A percentile compares a stretch with the other conserved stretches of the same genome.
These are phyloP conservation scores for Exophiala phaeomuriformis DNA, from an alignment of 2,329 filamentous ascomycete species.

Conservation along the genomic window DNA sequence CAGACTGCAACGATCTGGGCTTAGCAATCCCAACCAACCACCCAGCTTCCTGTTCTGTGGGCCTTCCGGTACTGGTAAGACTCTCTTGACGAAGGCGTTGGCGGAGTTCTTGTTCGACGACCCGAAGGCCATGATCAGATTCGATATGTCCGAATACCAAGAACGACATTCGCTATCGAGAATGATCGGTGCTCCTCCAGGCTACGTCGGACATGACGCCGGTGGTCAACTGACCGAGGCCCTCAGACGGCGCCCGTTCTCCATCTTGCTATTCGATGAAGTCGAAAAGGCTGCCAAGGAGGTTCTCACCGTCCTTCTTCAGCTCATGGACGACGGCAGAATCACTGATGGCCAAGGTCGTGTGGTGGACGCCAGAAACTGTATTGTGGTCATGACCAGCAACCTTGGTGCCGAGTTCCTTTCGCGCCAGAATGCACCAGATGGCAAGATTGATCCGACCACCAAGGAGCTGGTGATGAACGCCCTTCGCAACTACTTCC, in stretches of 20 bases:
- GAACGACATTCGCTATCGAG: conserved; percentile 90
- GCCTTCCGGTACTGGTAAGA: conserved; percentile 97
- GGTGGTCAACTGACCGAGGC: conserved; percentile 94
- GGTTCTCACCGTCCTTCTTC: conserved; percentile 90
- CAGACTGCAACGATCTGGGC: conserved; percentile 84
- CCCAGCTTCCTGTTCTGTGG: conserved; percentile 98
- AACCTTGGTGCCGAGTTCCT: conserved; percentile 94
- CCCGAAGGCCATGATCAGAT: conserved; percentile 92
- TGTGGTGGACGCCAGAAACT: conserved; percentile 91
- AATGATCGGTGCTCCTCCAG: conserved; percentile 96
- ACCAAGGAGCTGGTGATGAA: conserved; percentile 87
- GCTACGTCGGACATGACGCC: conserved; percentile 93
- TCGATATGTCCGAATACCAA: conserved; percentile 99
- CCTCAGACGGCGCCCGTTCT: conserved; percentile 89
- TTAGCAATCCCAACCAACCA: conserved; percentile 91
- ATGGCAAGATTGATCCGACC: conserved; percentile 77
- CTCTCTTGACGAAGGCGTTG: conserved; percentile 88
- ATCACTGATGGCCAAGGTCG: conserved; percentile 97
- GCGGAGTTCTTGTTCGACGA: conserved; percentile 98
- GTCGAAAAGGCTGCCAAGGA: conserved; percentile 99
- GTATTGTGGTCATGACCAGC: conserved; percentile 98
- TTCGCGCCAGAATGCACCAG: conserved; percentile 65
- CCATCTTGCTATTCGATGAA: conserved; percentile 94
- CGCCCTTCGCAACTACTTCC: conserved; percentile 87
- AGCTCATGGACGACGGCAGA: conserved; percentile 97